These are phyloP conservation scores for Marasmius fiardii DNA, from an alignment of 1,284 basidiomycete species.

Conservation along the genomic window DNA sequence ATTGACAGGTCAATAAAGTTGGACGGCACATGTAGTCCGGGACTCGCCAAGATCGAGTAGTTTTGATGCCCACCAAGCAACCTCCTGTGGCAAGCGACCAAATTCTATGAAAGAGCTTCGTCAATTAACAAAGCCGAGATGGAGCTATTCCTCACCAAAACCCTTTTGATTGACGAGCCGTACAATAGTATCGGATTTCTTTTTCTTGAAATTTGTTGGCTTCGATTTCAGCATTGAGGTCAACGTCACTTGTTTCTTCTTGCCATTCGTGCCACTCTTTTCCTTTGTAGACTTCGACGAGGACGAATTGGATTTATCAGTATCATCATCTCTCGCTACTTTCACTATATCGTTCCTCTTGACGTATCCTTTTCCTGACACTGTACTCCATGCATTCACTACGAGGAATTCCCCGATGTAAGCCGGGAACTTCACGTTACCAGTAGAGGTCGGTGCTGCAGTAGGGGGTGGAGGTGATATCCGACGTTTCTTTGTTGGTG, in stretches of 20 bases:
- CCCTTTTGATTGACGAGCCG: slow-evolving; percentile 62
- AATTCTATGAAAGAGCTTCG: slow-evolving; percentile 48
- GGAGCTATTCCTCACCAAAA: slow-evolving; percentile 44
- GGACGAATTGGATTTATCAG: slow-evolving; percentile 26
- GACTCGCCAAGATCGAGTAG: slow-evolving; percentile 65
- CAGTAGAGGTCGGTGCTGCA: slow-evolving; percentile 7
- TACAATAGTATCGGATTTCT: slow-evolving; percentile 64
- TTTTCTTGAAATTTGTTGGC: slow-evolving; percentile 41
- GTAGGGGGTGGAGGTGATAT: slow-evolving; percentile 25
- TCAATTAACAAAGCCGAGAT: slow-evolving; percentile 7
- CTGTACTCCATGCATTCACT: slow-evolving; percentile 79
- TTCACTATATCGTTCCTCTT: slow-evolving; percentile 58
- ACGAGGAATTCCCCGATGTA: slow-evolving; percentile 71
- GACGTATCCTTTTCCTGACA: slow-evolving; percentile 68
- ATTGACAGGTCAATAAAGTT: slow-evolving; percentile 4
- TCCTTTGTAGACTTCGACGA: slow-evolving; percentile 29
- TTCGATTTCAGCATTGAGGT: slow-evolving; percentile 63
- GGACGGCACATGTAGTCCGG: neutral
- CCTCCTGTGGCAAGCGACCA: slow-evolving; percentile 66
- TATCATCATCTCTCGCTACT: slow-evolving; percentile 54
- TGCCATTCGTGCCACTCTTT: slow-evolving; percentile 35
- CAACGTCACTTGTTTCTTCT: slow-evolving; percentile 55
- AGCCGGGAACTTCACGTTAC: slow-evolving; percentile 25
- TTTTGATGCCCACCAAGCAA: slow-evolving; percentile 67
- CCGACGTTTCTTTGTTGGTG: slow-evolving; percentile 51